Base-by-base conservation (phyloP, 108 stramenopile species). In the Stephanodiscus triporus region DNA sequence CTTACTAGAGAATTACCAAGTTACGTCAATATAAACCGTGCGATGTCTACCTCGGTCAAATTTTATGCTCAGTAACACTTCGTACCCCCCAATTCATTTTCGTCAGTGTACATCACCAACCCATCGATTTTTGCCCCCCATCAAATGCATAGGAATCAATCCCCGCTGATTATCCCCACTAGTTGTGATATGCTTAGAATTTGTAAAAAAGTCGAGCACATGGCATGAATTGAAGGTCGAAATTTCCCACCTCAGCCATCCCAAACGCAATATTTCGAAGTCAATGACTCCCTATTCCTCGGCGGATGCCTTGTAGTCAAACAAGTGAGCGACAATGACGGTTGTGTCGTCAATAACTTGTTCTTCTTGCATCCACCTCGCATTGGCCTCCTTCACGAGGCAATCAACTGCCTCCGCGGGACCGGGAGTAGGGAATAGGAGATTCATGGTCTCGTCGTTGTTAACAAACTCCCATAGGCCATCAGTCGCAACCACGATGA, bases 311-410 rank as follows among this genome's bases (percentile, higher is more conserved):
- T 86, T 93, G 86, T 90, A 92, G 54, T 81, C 88, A 75, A 91
- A 93, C 32, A 99, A 63, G 73, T 95, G 97, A 42, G 98, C 98
- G 62, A 97, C 95, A 83, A 96, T 95, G 58, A 99, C 89, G 27
- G 98, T 99, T 19, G 97, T 99, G 86, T 99, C 98, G 70, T 99
- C 98, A 76, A 99, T 96, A 43, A 99, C 98, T 65, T 95, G 95
- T 73, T 99, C 98, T 75, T 98, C 96, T 60, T 83, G 80, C 96
- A 98, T 96, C 98, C 98, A 99, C 78, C 98, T 90, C 36, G 86
- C 85, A 58, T 91, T 95, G 1, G 96, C 91, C 78, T 97, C 97
- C 27, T 89, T 86, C 34, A 97, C 96, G 10, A 99, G 84, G 51
- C 72, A 74, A 65, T 97, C 96, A 13, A 99, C 97, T 16, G 96